Evolutionary conservation across 768 basidiomycete species (phyloP).

Genomic region (Leccinum obscurum): DNA sequence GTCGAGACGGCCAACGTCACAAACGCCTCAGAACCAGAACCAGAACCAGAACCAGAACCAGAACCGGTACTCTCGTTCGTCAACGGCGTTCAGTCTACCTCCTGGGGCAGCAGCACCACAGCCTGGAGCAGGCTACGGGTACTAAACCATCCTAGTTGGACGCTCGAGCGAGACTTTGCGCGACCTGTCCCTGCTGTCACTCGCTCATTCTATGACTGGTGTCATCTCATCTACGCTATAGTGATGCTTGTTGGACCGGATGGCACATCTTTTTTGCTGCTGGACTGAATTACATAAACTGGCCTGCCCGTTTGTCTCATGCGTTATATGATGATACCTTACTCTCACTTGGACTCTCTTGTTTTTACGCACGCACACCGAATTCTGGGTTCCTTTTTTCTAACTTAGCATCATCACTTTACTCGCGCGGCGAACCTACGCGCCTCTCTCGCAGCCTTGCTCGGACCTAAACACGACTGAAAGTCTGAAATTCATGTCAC

Average conservation of each 20-base stretch:
- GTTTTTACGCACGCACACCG: neutral
- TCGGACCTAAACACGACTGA: neutral
- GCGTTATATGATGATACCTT: conserved; percentile 12
- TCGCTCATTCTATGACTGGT: conserved; percentile 1
- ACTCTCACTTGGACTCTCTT: conserved; percentile 13
- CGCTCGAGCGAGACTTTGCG: conserved; percentile 3
- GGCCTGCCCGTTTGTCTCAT: neutral
- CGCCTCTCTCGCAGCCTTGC: neutral
- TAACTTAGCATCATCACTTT: conserved; percentile 12
- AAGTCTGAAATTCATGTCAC: neutral
- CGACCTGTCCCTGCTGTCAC: neutral
- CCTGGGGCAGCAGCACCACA: conserved; percentile 76
- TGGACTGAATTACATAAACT: neutral
- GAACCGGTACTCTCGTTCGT: conserved; percentile 72
- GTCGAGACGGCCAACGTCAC: conserved; percentile 57
- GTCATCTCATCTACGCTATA: conserved; percentile 5
- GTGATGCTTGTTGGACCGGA: conserved; percentile 15
- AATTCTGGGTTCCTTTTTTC: neutral
- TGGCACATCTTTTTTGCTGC: conserved; percentile 3
- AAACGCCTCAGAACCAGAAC: conserved; percentile 35
- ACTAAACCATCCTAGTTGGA: conserved; percentile 12
- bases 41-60: conserved; percentile 26
- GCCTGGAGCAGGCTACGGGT: conserved; percentile 26
- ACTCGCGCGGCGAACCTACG: neutral
- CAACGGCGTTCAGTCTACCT: conserved; percentile 54